Conservation (phyloP, 2,329 filamentous ascomycete genomes). For the Aspergillus vadensis region DNA sequence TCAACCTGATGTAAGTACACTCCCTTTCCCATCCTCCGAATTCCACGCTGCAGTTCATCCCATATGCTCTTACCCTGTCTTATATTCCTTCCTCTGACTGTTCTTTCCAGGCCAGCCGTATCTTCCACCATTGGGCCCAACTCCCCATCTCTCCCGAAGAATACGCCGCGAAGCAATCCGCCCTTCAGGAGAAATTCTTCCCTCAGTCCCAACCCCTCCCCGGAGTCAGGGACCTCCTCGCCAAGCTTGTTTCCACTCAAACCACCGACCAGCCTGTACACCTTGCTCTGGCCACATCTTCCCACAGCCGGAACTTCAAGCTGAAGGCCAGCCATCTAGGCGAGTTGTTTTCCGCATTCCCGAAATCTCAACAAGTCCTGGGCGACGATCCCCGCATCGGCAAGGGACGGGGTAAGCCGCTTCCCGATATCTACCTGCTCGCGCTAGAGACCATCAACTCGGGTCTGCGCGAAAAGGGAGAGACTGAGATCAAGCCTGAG, state of each 20-base stretch:
- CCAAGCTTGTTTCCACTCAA: constrained; percentile 36
- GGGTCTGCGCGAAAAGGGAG: constrained; percentile 59
- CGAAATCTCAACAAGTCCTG: constrained; percentile 69
- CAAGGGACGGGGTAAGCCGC: constrained; percentile 82
- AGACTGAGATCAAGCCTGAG: constrained; percentile 68
- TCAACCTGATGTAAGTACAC: constrained; percentile 50
- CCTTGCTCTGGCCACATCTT: constrained; percentile 84
- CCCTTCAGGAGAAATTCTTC: constrained; percentile 72
- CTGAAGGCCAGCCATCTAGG: constrained; percentile 68
- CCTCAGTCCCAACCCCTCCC: constrained; percentile 73
- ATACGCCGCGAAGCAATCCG: constrained; percentile 62
- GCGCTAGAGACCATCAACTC: constrained; percentile 84
- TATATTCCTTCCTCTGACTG: neutral
- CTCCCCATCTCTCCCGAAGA: constrained; percentile 74
- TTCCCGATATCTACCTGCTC: constrained; percentile 91
- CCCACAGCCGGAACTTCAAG: constrained; percentile 69
- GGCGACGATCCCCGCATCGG: constrained; percentile 82
- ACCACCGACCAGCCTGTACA: constrained; percentile 58
- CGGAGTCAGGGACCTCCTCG: constrained; percentile 71
- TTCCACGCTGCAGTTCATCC: neutral
- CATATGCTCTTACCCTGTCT: neutral
- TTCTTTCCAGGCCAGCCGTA: constrained; percentile 52
- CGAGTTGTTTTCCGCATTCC: constrained; percentile 62
- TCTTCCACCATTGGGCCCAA: constrained; percentile 80
- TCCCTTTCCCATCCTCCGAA: neutral